A percentile compares a stretch with the other conserved stretches of the same genome.
Evolutionary conservation across 768 basidiomycete genomes (phyloP).

Genomic region (Kwoniella dendrophila): DNA sequence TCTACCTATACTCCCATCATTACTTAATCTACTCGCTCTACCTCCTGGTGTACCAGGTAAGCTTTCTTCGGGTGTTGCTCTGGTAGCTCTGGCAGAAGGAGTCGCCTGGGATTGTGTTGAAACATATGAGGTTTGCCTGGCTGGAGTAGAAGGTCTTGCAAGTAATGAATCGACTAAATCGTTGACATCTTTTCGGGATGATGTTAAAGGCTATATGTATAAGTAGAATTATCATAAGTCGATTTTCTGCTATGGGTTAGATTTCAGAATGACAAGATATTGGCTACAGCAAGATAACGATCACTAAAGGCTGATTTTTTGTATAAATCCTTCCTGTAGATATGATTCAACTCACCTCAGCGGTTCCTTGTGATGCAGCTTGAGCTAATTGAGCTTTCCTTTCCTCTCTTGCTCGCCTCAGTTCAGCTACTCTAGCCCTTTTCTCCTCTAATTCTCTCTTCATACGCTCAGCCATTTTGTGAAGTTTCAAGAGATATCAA

Average conservation of each 20-base stretch:
- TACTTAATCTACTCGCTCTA: slow-evolving; percentile 36
- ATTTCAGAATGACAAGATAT: no score
- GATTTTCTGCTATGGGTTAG: background rate
- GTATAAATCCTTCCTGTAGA: background rate
- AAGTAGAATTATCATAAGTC: background rate
- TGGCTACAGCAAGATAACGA: no score
- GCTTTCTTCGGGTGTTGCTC: slow-evolving; percentile 24
- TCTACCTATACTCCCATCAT: slow-evolving; percentile 26
- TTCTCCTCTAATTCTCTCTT: slow-evolving; percentile 90
- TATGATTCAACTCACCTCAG: slow-evolving; percentile 35
- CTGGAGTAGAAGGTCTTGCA: slow-evolving; percentile 40
- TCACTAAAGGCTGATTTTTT: no score
- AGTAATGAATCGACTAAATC: slow-evolving; percentile 69
- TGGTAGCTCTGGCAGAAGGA: slow-evolving; percentile 40
- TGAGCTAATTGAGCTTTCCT: slow-evolving; percentile 47
- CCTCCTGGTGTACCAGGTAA: slow-evolving; percentile 38
- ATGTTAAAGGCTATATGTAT: slow-evolving; percentile 57
- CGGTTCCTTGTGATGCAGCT: slow-evolving; percentile 39
- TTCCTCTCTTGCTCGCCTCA: slow-evolving; percentile 75
- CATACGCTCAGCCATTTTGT: slow-evolving; percentile 57
- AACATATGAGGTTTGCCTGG: slow-evolving; percentile 46
- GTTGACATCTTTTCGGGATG: slow-evolving; percentile 66
- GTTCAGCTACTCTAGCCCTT: slow-evolving; percentile 78
- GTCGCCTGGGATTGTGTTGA: slow-evolving; percentile 17
- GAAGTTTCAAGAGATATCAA: no score